A percentile compares a stretch with the other conserved stretches of the same genome.
Evolutionary conservation across 768 basidiomycete species (phyloP).

Genomic region (Tylopilus intermedius): DNA sequence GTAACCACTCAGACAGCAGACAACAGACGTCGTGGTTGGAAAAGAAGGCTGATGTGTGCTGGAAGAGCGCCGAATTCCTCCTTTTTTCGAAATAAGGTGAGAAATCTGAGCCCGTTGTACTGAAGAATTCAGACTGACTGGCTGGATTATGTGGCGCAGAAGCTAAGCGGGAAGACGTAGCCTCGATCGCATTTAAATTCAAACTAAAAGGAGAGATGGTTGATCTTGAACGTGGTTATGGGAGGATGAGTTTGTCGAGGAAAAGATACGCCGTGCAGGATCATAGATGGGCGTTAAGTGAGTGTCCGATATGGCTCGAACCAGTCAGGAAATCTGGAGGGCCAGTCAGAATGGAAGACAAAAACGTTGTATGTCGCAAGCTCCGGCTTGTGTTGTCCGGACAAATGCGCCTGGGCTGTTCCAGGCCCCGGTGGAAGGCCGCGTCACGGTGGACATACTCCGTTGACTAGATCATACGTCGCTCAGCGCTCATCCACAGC

Average conservation of each 20-base stretch:
- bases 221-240: not conserved
- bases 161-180: not conserved
- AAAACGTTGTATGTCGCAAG: not conserved
- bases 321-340: too few relatives aligned
- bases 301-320: not conserved
- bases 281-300: constrained; percentile 13
- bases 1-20: not conserved
- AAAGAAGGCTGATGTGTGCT: not conserved
- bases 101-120: too few relatives aligned
- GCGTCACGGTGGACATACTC: not conserved
- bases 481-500: too few relatives aligned
- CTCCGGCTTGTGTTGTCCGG: not conserved
- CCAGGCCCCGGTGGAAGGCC: not conserved
- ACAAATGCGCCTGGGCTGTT: constrained; percentile 1
- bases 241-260: not conserved
- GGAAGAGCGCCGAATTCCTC: not conserved
- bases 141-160: not conserved
- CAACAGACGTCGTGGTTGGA: not conserved
- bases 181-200: constrained; percentile 21
- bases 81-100: not conserved
- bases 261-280: not conserved
- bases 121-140: not conserved
- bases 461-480: not conserved
- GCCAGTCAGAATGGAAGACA: constrained; percentile 1
- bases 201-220: not conserved